Conservation (phyloP, 2,329 filamentous ascomycete genomes). For the Myriosclerotinia scirpicola region DNA sequence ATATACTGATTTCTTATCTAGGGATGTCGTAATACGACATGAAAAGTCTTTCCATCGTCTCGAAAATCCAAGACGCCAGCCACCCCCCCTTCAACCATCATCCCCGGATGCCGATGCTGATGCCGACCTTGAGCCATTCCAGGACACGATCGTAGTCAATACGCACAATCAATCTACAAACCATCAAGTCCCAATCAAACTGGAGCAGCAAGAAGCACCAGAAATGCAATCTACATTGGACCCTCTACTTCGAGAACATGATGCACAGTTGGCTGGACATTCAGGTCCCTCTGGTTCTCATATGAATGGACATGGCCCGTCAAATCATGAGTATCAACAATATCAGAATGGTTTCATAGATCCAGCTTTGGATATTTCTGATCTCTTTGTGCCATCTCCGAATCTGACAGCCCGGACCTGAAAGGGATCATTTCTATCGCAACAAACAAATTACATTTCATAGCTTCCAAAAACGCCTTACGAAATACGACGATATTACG, state of each 20-base stretch:
- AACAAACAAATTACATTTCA: slow-evolving; percentile 16
- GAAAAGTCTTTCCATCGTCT: slow-evolving; percentile 25
- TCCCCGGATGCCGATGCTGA: slow-evolving; percentile 19
- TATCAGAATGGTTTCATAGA: slow-evolving; percentile 23
- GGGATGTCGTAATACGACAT: slow-evolving; percentile 25
- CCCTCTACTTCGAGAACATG: slow-evolving; percentile 22
- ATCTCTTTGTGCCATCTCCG: slow-evolving; percentile 19
- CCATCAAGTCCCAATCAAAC: slow-evolving; percentile 8
- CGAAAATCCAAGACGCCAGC: slow-evolving; percentile 23
- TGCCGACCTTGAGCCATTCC: slow-evolving; percentile 11
- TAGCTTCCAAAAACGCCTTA: background rate
- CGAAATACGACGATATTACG: slow-evolving; percentile 13
- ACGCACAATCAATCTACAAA: slow-evolving; percentile 6
- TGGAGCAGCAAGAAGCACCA: slow-evolving; percentile 16
- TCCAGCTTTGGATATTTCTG: slow-evolving; percentile 19
- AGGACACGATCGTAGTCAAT: slow-evolving; percentile 16
- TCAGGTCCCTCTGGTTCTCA: slow-evolving; percentile 8
- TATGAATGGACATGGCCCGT: slow-evolving; percentile 15
- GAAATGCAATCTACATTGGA: slow-evolving; percentile 24
- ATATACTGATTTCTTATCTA: background rate
- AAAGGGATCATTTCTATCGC: background rate
- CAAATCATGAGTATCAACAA: slow-evolving; percentile 11
- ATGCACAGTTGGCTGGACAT: slow-evolving; percentile 21
- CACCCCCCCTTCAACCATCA: slow-evolving; percentile 17
- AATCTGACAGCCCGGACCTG: slow-evolving; percentile 19